Evolutionary conservation across 2,329 filamentous ascomycete genomes (phyloP), one percentile per base, ranked within the genome.

Genomic region (Sarocladium kiliense): DNA sequence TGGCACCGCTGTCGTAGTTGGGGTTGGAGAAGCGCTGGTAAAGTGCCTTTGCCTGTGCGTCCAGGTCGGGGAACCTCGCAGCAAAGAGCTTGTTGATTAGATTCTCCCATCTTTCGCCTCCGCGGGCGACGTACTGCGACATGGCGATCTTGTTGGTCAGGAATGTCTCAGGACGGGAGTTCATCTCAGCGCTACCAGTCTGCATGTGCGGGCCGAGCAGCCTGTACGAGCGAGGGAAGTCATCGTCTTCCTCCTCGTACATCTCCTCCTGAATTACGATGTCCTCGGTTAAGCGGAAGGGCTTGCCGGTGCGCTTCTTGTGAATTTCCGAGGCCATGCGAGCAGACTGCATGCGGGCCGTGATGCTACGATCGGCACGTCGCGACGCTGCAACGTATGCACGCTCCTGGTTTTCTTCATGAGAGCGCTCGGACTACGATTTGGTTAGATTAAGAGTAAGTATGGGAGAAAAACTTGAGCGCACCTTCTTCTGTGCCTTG

Each of bases 171-270:
- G 88, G 71, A 39, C 82, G 76, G 26, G 79, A 75, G 64, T 87
- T 87, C 66, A 88, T 80, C 58, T 84, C 79, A 26, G 77, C 68
- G 1, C 82, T 84, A 16, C 74, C 74, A 2, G 81, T 86, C 60
- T 84, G 78, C 57, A 88, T 72, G 62, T 86, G 80, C 2, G 82
- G 77, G 14, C 82, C 82, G 30, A 90, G 73, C 14, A 83, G 75
- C 56, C 84, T 78, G 65, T 85, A 88, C 54, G 84, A 82, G 58
- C 83, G 78, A 1, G 87, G 85, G 23, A 89, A 67, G 56, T 92
- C 88, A 62, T 96, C 89, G 54, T 96, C 91, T 65, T 96, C 89
- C 69, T 96, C 92, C 65, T 96, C 91, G 66, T 97, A 97, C 90
- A 96, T 96, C 68, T 95, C 91, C 68, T 96, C 92, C 59, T 90